A percentile compares a stretch with the other conserved stretches of the same genome.
These are phyloP conservation scores for Ceratonia siliqua DNA, from an alignment of 306 rosid species.

Conservation along the genomic window DNA sequence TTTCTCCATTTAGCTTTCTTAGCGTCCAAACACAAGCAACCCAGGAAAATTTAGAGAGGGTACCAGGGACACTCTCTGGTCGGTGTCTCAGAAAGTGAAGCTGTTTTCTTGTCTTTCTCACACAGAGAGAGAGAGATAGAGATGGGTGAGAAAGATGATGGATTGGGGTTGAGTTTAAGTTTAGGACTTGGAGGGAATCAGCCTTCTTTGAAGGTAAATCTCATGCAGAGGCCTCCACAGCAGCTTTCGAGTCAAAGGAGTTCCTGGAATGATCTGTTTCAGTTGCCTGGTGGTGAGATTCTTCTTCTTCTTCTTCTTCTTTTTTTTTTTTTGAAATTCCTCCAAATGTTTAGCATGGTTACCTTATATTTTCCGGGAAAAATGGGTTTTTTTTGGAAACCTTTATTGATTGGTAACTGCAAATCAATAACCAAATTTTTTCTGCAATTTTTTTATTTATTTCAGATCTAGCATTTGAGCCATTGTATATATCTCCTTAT, in stretches of 20 bases:
- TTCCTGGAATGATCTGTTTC: constrained; percentile 57
- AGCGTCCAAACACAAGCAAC: background rate
- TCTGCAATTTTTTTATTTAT: background rate
- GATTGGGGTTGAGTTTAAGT: constrained; percentile 56
- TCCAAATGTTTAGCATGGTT: background rate
- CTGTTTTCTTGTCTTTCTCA: background rate
- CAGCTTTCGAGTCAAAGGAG: constrained; percentile 40
- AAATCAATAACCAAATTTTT: constrained; percentile 5
- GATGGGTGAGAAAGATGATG: constrained; percentile 67
- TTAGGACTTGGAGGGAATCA: constrained; percentile 47
- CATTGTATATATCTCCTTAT: background rate
- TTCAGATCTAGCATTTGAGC: background rate
- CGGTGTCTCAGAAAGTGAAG: no score
- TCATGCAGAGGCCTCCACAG: constrained; percentile 52
- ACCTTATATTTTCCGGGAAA: background rate
- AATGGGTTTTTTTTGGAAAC: background rate
- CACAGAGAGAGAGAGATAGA: background rate
- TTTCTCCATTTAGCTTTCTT: constrained; percentile 16
- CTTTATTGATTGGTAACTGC: background rate
- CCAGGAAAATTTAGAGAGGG: background rate
- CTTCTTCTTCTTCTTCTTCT: background rate
- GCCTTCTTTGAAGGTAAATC: constrained; percentile 35
- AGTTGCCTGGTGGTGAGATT: constrained; percentile 47
- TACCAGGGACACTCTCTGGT: background rate
- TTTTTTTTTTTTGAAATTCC: background rate